Percentiles rank a stretch among this genome's conserved stretches.
phyloP scores from a whole-genome alignment of 2,329 filamentous ascomycete genomes.

The Diaporthe aspalathi region DNA sequence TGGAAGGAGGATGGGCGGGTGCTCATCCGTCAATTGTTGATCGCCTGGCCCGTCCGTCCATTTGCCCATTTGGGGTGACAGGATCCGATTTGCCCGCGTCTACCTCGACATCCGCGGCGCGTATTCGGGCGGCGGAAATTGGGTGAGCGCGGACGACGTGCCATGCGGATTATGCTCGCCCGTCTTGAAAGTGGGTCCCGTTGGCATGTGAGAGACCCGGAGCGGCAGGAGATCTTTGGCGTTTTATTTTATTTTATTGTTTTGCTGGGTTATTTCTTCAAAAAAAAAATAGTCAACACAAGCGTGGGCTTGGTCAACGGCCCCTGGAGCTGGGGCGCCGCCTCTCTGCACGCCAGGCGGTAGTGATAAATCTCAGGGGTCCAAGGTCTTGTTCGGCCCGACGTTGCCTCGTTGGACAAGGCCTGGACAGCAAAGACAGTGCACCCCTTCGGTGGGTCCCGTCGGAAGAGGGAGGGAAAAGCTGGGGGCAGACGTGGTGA shows the following conservation, averaged over 20 bases:
- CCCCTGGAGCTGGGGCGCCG: neutral
- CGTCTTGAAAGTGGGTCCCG: neutral
- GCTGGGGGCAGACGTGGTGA: slow-evolving; percentile 16
- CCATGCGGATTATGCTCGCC: slow-evolving; percentile 1
- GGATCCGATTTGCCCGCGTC: slow-evolving; percentile 25
- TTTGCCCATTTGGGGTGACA: slow-evolving; percentile 10
- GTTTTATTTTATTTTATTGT: neutral
- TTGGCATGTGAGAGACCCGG: slow-evolving; percentile 13
- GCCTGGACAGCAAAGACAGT: neutral
- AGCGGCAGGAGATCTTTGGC: neutral
- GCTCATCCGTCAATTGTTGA: neutral
- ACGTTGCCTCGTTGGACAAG: slow-evolving; percentile 1
- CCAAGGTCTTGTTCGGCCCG: slow-evolving; percentile 25
- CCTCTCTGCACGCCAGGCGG: neutral
- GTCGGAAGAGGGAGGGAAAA: slow-evolving; percentile 22
- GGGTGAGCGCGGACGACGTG: neutral
- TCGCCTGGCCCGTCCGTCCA: neutral
- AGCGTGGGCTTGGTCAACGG: neutral
- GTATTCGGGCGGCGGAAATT: neutral
- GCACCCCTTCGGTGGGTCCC: neutral
- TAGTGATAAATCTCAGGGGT: slow-evolving; percentile 1
- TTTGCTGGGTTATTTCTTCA: too few species aligned
- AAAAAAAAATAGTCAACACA: neutral
- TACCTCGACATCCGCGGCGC: neutral
- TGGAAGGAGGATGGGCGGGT: neutral